Evolutionary conservation across 306 rosid species (phyloP), one percentile per base, ranked within the genome.

Genomic region (Mucuna pruriens): DNA sequence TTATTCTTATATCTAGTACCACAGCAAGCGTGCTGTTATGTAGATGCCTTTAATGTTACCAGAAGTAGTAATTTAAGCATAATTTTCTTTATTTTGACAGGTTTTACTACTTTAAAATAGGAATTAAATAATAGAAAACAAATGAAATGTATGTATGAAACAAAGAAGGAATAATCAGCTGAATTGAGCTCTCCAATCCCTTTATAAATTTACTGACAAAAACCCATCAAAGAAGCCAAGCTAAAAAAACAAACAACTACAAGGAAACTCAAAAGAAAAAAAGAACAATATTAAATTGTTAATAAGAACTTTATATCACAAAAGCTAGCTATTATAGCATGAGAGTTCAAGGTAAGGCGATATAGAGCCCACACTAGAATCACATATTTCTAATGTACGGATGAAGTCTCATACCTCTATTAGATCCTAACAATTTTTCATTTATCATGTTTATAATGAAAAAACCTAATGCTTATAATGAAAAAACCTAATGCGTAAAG

Each of bases 111-210:
- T 17, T 61, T 61, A 29, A 61, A 34, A 64, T 4, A n/a, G 25
- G 26, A 64, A 64, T 16, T n/a, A n/a, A n/a, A n/a, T n/a, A n/a
- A n/a, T n/a, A n/a, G n/a, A n/a, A n/a, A n/a, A n/a, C 16, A 9
- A 38, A 38, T 17, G 2, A 64, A 64, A 66, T 19, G 72, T 17
- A 66, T 38, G 4, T 15, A 25, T 23, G 74, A 45, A 20, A 45
- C 8, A 45, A 45, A 45, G 57, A 69, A 44, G 57, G 58, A n/a
- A n/a, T n/a, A n/a, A 22, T 22, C n/a, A 0, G 7, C 6, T 68
- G 5, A 44, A 71, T 42, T 3, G 58, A 71, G 42, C 60, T 69
- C 74, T 69, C 34, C 22, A 68, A 42, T 42, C 49, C 6, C 74
- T 69, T 23, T 44, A 69, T 69, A 42, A 40, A 23, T 68, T 68